A percentile compares a stretch with the other conserved stretches of the same genome.
Evolutionary conservation across 129 eudicot genomes (phyloP).

Genomic region (Pseudognaphalium luteoalbum): DNA sequence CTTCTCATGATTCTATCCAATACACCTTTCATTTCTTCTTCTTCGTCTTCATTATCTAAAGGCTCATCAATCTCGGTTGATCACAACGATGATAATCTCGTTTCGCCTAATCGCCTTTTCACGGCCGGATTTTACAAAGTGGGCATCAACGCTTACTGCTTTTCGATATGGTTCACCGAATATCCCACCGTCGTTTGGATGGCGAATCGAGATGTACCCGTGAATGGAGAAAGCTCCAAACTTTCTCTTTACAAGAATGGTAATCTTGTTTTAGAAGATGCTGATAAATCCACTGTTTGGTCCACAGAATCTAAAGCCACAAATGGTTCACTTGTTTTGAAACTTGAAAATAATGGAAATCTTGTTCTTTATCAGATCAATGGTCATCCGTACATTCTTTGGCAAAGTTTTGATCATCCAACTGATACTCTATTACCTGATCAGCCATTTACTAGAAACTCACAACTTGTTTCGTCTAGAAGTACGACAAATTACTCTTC

Average conservation of each 20-base stretch:
- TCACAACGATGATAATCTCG: constrained; percentile 14
- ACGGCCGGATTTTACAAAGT: constrained; percentile 45
- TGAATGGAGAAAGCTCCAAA: constrained; percentile 42
- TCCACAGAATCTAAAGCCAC: constrained; percentile 27
- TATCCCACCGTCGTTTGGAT: constrained; percentile 45
- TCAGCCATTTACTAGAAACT: constrained; percentile 35
- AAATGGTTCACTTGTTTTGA: constrained; percentile 4
- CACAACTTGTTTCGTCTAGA: constrained; percentile 35
- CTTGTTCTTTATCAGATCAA: constrained; percentile 32
- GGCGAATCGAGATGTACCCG: constrained; percentile 55
- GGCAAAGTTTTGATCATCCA: constrained; percentile 59
- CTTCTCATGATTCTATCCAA: constrained; percentile 24
- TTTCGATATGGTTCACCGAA: constrained; percentile 47
- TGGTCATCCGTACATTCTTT: constrained; percentile 17
- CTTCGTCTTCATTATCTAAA: constrained; percentile 21
- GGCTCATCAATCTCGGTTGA: constrained; percentile 38
- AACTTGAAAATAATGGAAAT: constrained; percentile 40
- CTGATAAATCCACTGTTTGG: constrained; percentile 40
- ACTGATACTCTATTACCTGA: constrained; percentile 55
- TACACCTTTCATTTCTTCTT: constrained; percentile 12
- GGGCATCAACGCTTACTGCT: constrained; percentile 51
- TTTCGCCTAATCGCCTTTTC: constrained; percentile 38
- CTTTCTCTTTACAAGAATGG: constrained; percentile 34
- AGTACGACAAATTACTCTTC: constrained; percentile 35
- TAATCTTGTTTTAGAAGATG: constrained; percentile 42